Base-by-base conservation (phyloP, 345 rosid genomes). In the Lepidium didymum region DNA sequence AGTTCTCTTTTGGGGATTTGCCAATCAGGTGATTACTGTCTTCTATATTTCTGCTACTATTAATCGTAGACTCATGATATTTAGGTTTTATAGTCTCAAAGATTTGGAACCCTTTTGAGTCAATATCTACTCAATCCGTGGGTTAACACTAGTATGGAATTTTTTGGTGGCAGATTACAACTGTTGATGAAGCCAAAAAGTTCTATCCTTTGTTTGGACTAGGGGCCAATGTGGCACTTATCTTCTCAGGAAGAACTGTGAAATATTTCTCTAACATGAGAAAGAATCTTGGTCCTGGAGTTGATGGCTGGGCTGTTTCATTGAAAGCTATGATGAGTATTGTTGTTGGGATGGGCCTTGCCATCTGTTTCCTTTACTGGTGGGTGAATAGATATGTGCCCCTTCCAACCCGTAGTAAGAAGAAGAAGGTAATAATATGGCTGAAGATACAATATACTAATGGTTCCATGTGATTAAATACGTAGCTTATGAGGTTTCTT, bases 301-400 rank as follows among this genome's bases (percentile, higher is more conserved):
- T 93, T 67, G 98, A 93, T 81, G 98, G 98, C 38, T 93, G 98
- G 98, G 97, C 98, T 44, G 53, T 90, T 70, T 90, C 98, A 62
- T 81, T 93, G 69, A 90, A 87, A 78, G 98, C 76, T 11, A 93
- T 93, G 98, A 93, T 93, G 97, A 88, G 90, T 79, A 90, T 93
- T 56, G 98, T 93, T 46, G 97, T 93, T 4, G 56, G 82, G 67
- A 83, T 90, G 96, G 98, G 98, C 12, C 77, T 90, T 1, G 74
- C 87, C 16, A 93, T 93, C 23, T 93, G 97, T 79, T 79, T 79
- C 73, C 78, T 85, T 31, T 93, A 93, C 84, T 93, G 98, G 98
- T 93, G 98, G 97, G 97, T 84, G 74, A 88, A 93, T 77, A 69
- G 63, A 15, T 84, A 14, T 56, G 97, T 85, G 13, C 79, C 90